phyloP scores from a whole-genome alignment of 2,329 filamentous ascomycete species.

The Alternaria longipes region DNA sequence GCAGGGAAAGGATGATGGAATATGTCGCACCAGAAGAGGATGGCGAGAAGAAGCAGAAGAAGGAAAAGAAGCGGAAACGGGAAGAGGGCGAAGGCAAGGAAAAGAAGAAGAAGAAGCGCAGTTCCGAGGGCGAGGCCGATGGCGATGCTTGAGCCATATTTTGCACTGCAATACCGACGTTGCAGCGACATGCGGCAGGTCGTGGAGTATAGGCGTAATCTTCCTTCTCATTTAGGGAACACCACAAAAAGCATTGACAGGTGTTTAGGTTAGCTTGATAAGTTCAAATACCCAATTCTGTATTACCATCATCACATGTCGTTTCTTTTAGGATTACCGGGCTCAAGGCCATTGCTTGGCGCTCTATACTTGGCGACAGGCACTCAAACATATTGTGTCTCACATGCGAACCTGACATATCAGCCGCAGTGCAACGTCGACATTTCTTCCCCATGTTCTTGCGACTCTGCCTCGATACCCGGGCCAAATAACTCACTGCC shows the following conservation, averaged over 20 bases:
- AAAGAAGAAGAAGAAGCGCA: conserved; percentile 52
- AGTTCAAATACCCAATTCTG: conserved; percentile 29
- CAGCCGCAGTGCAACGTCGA: background rate
- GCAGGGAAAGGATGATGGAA: conserved; percentile 82
- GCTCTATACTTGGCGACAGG: conserved; percentile 19
- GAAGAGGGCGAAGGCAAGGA: conserved; percentile 61
- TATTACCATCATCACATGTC: conserved; percentile 7
- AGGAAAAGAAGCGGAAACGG: conserved; percentile 54
- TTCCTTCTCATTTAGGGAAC: background rate
- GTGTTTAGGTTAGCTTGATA: conserved; percentile 35
- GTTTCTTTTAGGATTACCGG: background rate
- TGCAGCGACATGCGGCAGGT: background rate
- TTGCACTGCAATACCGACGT: background rate
- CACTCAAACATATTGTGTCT: conserved; percentile 30
- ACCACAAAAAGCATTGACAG: conserved; percentile 29
- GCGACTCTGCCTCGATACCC: background rate
- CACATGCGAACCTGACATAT: conserved; percentile 16
- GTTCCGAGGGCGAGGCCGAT: conserved; percentile 37
- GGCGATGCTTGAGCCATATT: conserved; percentile 29
- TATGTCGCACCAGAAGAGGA: conserved; percentile 88
- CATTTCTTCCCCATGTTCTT: background rate
- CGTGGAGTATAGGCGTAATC: conserved; percentile 1
- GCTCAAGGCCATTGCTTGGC: conserved; percentile 9
- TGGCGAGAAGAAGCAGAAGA: conserved; percentile 62
- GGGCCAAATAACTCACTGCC: background rate